Base-by-base conservation (phyloP, 306 rosid genomes). In the Crotalaria pallida region DNA sequence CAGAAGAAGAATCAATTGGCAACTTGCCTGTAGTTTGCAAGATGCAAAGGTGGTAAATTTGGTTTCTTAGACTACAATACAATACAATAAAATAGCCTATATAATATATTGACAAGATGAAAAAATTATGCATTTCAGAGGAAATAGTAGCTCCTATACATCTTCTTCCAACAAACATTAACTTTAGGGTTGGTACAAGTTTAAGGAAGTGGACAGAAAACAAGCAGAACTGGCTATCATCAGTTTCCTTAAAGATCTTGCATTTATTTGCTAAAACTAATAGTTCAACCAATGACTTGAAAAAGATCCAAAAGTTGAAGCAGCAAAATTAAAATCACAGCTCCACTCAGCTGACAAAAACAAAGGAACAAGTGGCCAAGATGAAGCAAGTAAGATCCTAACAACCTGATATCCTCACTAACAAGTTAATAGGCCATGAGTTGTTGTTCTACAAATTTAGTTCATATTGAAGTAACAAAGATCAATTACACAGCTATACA, bases 1-100 rank as follows among this genome's bases (percentile, higher is more conserved):
- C 16, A 27, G 92, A 77, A 53, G 92, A 88, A 78, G 88, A 77
- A 57, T 74, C 90, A 69, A 77, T 82, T 10, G 96, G 90, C 66
- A 93, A 80, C 83, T 79, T 77, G 76, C 81, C 98, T 92, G 80
- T 59, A 65, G 63, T 15, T 67, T 67, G 50, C 60, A 71, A 75
- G 59, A 47, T 44, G 6, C 71, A 26, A n/a, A 49, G 16, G 53
- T n/a, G 12, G 33, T 8, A 40, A 58, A 69, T 71, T 15, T 45
- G 34, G 47, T 56, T 15, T 59, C 26, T 33, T 55, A 2, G 4
- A 18, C 76, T 61, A 77, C 21, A 10, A 49, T 13, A 63, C 48
- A 57, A 49, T 13, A 63, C 48, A 57, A 64, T 19, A 43, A 13
- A 72, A 56, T 7, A 60, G n/a, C 9, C n/a, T n/a, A n/a, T n/a